A percentile compares a stretch with the other conserved stretches of the same genome.
Conservation (phyloP, 2,329 filamentous ascomycete species). For the Cladosporium sp. region DNA sequence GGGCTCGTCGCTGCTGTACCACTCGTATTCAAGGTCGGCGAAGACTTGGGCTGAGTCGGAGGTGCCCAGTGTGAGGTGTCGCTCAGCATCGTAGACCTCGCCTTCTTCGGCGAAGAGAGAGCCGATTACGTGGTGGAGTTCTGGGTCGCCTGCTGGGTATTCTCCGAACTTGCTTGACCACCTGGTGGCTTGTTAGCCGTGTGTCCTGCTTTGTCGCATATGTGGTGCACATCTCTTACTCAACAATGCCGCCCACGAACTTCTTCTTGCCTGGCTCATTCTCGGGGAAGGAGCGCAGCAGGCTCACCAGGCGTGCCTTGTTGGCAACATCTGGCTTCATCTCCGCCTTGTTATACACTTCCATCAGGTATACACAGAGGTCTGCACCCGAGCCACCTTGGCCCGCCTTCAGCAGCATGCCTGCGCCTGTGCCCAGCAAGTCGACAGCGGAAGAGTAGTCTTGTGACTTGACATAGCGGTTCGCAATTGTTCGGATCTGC, state of each 20-base stretch:
- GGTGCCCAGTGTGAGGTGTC: conserved; percentile 82
- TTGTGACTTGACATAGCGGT: conserved; percentile 82
- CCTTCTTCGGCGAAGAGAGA: conserved; percentile 87
- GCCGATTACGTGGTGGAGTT: conserved; percentile 88
- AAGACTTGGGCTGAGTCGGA: conserved; percentile 80
- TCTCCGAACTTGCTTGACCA: conserved; percentile 87
- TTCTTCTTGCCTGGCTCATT: conserved; percentile 90
- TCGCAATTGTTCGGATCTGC: conserved; percentile 91
- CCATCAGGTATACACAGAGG: conserved; percentile 78
- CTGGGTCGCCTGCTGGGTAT: conserved; percentile 85
- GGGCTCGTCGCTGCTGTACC: conserved; percentile 85
- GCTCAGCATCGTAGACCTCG: conserved; percentile 88
- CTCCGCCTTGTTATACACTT: conserved; percentile 85
- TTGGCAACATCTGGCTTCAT: conserved; percentile 69
- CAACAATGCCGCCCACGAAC: conserved; percentile 80
- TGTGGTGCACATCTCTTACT: conserved; percentile 40
- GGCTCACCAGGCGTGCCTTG: conserved; percentile 70
- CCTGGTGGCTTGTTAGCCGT: conserved; percentile 33
- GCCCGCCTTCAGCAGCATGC: conserved; percentile 82
- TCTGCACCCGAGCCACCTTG: conserved; percentile 92
- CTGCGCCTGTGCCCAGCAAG: conserved; percentile 77
- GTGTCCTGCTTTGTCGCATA: not conserved
- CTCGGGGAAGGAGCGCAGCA: conserved; percentile 73
- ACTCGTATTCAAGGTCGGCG: conserved; percentile 80
- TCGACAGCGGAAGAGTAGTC: conserved; percentile 85